Evolutionary conservation across 176 grass and related monocot species (phyloP), one percentile per base, ranked within the genome.

Genomic region (Paspalum notatum): DNA sequence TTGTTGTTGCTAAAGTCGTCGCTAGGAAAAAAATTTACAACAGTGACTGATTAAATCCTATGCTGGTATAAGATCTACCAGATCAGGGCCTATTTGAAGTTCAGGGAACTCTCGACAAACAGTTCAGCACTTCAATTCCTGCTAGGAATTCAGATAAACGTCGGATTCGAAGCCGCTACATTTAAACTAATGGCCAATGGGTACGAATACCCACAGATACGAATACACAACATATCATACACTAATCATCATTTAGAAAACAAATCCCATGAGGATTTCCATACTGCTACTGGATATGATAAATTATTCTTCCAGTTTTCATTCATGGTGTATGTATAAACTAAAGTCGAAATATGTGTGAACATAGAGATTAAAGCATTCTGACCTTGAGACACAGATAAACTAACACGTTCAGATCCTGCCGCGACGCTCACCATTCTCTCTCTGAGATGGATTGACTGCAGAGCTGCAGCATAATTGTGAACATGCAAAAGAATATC

Each of bases 341-440:
- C 20, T 27, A 87, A 25, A 77, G 26, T 69, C 37, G 3, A 53
- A 44, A 62, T 2, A 82, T 52, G 65, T 41, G 18, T 20, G 26
- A 51, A 55, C 9, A 46, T 41, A 54, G 18, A 71, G 45, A 66
- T 46, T 50, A 64, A 13, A 63, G 64, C 55, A 82, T 71, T 39
- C 25, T 71, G 55, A 82, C 79, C 85, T 77, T 54, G 55, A 55
- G 46, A 64, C 38, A 71, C 45, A 9, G 54, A 62, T 70, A 65
- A 22, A 71, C 18, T 24, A 63, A 63, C 47, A 9, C 13, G 7
- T 75, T 55, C 45, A 42, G 37, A 77, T 77, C 24, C 47, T 25
- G 24, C 17, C 49, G 14, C 54, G 72, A 45, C 75, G 71, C 55
- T 46, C 24, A 18, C 39, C 9, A 39, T 55, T 72, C 20, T 6